Evolutionary conservation across 495 filamentous ascomycete genomes (phyloP), one percentile per base, ranked within the genome.

Genomic region (Hypoxylon trugodes): DNA sequence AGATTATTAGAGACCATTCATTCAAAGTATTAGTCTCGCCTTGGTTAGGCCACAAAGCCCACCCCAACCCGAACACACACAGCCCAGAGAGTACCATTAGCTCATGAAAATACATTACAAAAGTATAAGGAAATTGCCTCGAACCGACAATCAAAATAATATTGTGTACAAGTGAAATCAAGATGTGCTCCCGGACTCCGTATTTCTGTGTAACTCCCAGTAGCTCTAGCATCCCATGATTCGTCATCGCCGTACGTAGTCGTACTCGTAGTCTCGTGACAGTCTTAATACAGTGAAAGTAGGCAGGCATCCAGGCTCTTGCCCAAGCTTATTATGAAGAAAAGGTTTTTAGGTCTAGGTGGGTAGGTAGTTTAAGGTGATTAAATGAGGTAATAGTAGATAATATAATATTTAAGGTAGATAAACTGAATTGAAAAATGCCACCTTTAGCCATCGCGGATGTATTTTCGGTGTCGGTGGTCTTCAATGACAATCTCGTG

Each of bases 401-500:
- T 48, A 22, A 16, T 30, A 35, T n/a, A n/a, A n/a, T n/a, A n/a
- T n/a, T n/a, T n/a, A n/a, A n/a, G n/a, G n/a, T n/a, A n/a, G n/a
- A n/a, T 28, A 48, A 15, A 9, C 26, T 16, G 26, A 21, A 22
- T 21, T 10, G 10, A 5, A 30, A 4, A 10, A 10, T 8, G 28
- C 22, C 16, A 4, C 33, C 16, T 40, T 67, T 32, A 63, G 36
- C 46, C 52, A 37, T 60, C 64, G 5, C 62, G 51, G 51, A 68
- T 60, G 30, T 68, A 68, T 37, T 65, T 66, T 7, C 68, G 63
- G 40, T 66, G 70, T 1, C 59, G 57, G 21, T 60, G 70, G 48
- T 73, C 70, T 25, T 73, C 70, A 19, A 73, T 68, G 2, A 70
- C 56, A 48, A 73, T 70, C 51, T 69, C 68, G 30, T 43, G 70